phyloP scores from a whole-genome alignment of 2,329 filamentous ascomycete genomes.

The Blastomyces percursus region DNA sequence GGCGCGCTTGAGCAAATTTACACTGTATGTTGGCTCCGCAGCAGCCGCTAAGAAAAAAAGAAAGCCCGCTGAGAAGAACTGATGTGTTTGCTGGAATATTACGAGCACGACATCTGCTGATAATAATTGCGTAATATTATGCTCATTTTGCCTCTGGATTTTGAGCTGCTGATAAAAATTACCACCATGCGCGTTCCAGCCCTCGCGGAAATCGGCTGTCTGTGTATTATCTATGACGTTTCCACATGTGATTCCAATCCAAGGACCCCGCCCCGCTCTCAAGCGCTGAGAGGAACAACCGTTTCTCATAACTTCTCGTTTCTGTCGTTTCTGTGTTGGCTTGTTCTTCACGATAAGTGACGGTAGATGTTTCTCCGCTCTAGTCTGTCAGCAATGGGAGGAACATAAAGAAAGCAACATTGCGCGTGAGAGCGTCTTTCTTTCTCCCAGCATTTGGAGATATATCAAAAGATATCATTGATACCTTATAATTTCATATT shows the following conservation, averaged over 20 bases:
- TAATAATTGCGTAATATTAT: conserved; percentile 2
- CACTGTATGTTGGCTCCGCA: background rate
- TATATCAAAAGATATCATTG: background rate
- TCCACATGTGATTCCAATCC: background rate
- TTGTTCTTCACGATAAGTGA: background rate
- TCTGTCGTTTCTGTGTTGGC: background rate
- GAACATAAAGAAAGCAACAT: background rate
- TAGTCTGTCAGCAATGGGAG: background rate
- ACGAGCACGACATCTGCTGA: background rate
- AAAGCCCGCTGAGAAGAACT: background rate
- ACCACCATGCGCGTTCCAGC: background rate
- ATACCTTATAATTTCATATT: background rate
- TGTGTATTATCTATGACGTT: background rate
- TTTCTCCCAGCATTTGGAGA: background rate
- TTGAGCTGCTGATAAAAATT: background rate
- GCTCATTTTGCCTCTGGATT: background rate
- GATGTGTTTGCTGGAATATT: background rate
- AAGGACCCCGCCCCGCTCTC: background rate
- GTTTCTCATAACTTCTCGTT: background rate
- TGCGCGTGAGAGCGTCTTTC: background rate
- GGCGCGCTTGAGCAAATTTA: conserved; percentile 3
- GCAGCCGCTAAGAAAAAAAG: background rate
- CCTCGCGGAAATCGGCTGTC: background rate
- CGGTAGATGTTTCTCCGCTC: background rate
- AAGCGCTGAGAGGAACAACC: background rate